These are phyloP conservation scores for Euryodendron excelsum DNA, from an alignment of 148 eudicot species.

Conservation along the genomic window DNA sequence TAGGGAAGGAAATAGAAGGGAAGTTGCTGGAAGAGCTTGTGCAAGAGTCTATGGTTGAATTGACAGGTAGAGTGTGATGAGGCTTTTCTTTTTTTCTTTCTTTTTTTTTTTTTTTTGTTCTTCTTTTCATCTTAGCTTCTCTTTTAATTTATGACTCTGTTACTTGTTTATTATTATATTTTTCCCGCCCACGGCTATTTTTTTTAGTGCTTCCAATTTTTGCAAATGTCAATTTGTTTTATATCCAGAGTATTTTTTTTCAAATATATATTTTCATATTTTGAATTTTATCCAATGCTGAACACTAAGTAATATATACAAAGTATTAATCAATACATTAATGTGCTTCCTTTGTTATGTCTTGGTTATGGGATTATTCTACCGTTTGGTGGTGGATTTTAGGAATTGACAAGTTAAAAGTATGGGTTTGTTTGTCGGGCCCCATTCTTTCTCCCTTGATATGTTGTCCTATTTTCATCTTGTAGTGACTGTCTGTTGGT, in stretches of 20 bases:
- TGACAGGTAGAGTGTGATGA: conserved; percentile 44
- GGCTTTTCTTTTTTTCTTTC: conserved; percentile 1
- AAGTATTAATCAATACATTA: background rate
- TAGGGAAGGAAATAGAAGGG: conserved; percentile 68
- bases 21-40: conserved; percentile 76
- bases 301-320: background rate
- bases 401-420: background rate
- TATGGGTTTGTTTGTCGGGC: background rate
- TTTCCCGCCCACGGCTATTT: conserved; percentile 11
- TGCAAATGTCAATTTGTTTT: background rate
- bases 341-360: background rate
- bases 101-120: no score
- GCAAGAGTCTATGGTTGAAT: conserved; percentile 61
- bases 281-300: background rate
- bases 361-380: background rate
- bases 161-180: conserved; percentile 13
- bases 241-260: background rate
- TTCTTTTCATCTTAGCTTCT: no score
- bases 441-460: no score
- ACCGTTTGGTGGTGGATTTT: background rate
- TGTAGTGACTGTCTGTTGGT: no score
- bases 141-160: conserved; percentile 9
- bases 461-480: no score
- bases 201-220: conserved; percentile 13
- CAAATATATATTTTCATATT: background rate